A percentile compares a stretch with the other conserved stretches of the same genome.
phyloP scores from a whole-genome alignment of 2,329 filamentous ascomycete species.

The Diaporthe vaccinii region DNA sequence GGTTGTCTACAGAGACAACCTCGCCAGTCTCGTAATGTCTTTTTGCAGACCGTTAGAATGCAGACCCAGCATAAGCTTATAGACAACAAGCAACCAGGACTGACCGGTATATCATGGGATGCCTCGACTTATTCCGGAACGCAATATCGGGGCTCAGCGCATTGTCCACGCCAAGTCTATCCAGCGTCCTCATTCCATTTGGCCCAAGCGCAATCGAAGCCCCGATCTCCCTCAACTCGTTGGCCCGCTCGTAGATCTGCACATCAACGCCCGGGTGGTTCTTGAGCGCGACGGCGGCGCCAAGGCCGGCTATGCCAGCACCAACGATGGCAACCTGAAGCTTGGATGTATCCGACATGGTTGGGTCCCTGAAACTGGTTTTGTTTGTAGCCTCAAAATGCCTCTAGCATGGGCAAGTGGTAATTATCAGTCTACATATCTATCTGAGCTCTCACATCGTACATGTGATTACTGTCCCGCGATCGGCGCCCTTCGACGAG shows the following conservation, averaged over 20 bases:
- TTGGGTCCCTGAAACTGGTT: too few species aligned
- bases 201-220: slow-evolving; percentile 64
- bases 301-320: slow-evolving; percentile 65
- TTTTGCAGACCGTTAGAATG: background rate
- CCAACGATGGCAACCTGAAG: slow-evolving; percentile 62
- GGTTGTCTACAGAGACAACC: slow-evolving; percentile 58
- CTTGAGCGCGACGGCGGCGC: slow-evolving; percentile 57
- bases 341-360: slow-evolving; percentile 19
- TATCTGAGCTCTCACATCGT: background rate
- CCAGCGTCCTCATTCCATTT: slow-evolving; percentile 66
- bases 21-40: slow-evolving; percentile 60
- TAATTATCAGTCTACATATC: background rate
- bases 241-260: slow-evolving; percentile 63
- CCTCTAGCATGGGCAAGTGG: too few species aligned
- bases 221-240: slow-evolving; percentile 61
- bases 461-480: background rate
- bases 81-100: too few species aligned
- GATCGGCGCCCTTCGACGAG: slow-evolving; percentile 25
- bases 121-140: slow-evolving; percentile 56
- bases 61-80: background rate
- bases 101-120: slow-evolving; percentile 62
- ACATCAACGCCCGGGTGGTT: slow-evolving; percentile 56
- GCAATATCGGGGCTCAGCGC: slow-evolving; percentile 57
- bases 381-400: background rate
- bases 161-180: slow-evolving; percentile 62